These are phyloP conservation scores for Fusarium veterinarium DNA, from an alignment of 2,329 filamentous ascomycete species.

Conservation along the genomic window DNA sequence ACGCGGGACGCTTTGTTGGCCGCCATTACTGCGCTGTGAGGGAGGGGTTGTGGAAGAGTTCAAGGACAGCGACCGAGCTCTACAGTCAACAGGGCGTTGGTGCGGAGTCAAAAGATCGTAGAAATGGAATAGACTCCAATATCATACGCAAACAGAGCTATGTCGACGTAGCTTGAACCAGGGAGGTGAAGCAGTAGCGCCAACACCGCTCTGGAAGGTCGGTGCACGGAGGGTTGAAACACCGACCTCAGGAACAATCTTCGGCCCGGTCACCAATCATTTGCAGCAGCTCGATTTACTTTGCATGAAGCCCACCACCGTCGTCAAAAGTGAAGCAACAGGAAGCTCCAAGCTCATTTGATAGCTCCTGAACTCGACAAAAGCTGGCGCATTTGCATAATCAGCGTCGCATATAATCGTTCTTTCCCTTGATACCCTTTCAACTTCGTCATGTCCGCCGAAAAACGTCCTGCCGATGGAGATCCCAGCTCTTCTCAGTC, in stretches of 20 bases:
- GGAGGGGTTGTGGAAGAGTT: background rate
- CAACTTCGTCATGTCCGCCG: constrained; percentile 77
- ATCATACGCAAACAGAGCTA: background rate
- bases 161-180: constrained; percentile 17
- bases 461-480: constrained; percentile 91
- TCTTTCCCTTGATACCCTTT: background rate
- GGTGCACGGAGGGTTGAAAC: constrained; percentile 40
- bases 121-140: background rate
- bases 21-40: constrained; percentile 58
- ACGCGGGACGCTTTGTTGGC: constrained; percentile 70
- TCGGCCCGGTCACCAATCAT: constrained; percentile 51
- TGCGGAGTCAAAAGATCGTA: background rate
- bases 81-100: background rate
- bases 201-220: constrained; percentile 39
- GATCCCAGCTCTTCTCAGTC: constrained; percentile 83
- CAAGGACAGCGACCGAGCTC: background rate
- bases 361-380: constrained; percentile 11
- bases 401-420: constrained; percentile 11
- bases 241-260: constrained; percentile 49
- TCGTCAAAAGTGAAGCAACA: constrained; percentile 22
- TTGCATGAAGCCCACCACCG: constrained; percentile 32
- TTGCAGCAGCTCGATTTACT: constrained; percentile 32
- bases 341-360: constrained; percentile 23
- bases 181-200: constrained; percentile 28
- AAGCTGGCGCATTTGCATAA: constrained; percentile 14